phyloP scores from a whole-genome alignment of 1,139 yeast species.

The Nakaseomyces glabratus region DNA sequence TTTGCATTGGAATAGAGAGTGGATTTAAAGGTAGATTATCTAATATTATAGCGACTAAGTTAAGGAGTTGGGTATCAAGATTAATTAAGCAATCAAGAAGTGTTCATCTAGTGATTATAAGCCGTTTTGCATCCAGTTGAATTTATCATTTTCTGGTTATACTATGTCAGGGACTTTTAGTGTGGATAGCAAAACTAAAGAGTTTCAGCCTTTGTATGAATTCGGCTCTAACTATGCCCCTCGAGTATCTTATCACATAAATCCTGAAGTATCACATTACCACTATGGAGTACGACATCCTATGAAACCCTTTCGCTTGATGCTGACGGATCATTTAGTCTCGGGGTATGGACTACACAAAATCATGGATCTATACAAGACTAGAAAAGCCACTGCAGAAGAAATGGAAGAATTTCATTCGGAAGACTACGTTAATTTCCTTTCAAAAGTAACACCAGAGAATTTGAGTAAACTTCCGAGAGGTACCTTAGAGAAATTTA shows the following conservation, averaged over 20 bases:
- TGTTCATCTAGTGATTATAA: too few relatives aligned
- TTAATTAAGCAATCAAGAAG: too few relatives aligned
- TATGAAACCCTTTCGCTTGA: conserved; percentile 93
- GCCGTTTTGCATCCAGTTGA: too few relatives aligned
- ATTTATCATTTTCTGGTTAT: too few relatives aligned
- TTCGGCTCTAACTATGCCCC: conserved; percentile 36
- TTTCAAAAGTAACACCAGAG: conserved; percentile 76
- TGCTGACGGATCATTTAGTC: conserved; percentile 89
- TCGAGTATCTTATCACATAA: conserved; percentile 79
- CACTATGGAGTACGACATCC: conserved; percentile 94
- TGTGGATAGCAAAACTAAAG: conserved; percentile 48
- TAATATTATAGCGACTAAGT: too few relatives aligned
- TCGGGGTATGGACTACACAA: conserved; percentile 78
- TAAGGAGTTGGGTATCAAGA: too few relatives aligned
- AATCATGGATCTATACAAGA: conserved; percentile 80
- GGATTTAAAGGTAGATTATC: too few relatives aligned
- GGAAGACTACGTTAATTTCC: conserved; percentile 76
- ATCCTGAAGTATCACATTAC: conserved; percentile 70
- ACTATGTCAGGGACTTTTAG: conserved; percentile 30
- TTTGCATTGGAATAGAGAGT: too few relatives aligned
- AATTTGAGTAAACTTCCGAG: conserved; percentile 48
- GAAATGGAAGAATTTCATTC: conserved; percentile 78
- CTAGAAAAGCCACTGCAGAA: conserved; percentile 70
- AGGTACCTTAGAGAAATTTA: conserved; percentile 61
- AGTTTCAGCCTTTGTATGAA: conserved; percentile 47